These are phyloP conservation scores for Ustilago hordei DNA, from an alignment of 1,284 basidiomycete genomes.

Conservation along the genomic window DNA sequence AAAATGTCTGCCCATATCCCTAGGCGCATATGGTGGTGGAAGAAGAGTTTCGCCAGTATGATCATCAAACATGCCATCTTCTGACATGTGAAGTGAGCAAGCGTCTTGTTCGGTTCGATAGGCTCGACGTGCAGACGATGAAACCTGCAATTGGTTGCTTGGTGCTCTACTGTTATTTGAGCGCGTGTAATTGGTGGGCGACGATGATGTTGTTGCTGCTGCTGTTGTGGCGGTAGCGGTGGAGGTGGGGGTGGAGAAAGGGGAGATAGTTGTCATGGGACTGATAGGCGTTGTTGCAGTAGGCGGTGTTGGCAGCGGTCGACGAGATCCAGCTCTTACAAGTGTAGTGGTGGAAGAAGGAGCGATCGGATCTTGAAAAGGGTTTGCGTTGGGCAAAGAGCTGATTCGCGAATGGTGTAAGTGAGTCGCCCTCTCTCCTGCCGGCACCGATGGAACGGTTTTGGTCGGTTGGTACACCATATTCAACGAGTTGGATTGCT, in stretches of 20 bases:
- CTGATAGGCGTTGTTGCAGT: constrained; percentile 20
- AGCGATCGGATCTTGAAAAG: constrained; percentile 23
- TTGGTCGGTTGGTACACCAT: neutral
- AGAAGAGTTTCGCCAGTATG: constrained; percentile 37
- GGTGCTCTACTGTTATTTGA: neutral
- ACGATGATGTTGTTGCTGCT: neutral
- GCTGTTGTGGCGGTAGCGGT: neutral
- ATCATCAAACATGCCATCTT: constrained; percentile 37
- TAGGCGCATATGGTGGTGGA: constrained; percentile 39
- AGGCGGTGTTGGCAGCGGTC: constrained; percentile 33
- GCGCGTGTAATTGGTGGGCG: neutral
- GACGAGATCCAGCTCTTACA: constrained; percentile 21
- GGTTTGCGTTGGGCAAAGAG: constrained; percentile 14
- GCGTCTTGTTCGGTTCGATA: constrained; percentile 42
- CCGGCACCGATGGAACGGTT: neutral
- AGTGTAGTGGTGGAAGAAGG: constrained; percentile 4
- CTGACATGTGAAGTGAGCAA: constrained; percentile 31
- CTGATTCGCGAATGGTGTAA: constrained; percentile 15
- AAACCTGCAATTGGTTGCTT: neutral
- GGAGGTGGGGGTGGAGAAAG: neutral
- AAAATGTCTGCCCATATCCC: constrained; percentile 30
- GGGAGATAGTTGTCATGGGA: constrained; percentile 9
- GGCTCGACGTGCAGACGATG: constrained; percentile 7
- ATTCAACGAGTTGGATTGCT: constrained; percentile 19
- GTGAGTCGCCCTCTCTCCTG: neutral